Percentiles rank a stretch among this genome's conserved stretches.
Conservation (phyloP, 1,284 basidiomycete genomes). For the Gymnopus androsaceus region DNA sequence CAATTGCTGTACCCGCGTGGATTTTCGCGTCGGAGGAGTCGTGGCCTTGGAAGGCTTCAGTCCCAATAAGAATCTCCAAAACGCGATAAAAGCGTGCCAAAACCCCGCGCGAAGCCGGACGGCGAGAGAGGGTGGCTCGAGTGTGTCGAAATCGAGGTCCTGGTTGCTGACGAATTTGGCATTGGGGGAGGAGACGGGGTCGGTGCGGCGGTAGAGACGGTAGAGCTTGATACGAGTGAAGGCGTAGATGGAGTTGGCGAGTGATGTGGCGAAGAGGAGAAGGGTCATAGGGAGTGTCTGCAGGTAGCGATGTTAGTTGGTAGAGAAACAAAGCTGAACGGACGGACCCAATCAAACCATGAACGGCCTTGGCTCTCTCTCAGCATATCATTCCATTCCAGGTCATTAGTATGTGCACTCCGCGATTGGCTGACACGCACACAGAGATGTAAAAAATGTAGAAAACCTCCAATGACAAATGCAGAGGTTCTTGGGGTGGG, state of each 20-base stretch:
- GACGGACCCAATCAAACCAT: conserved; percentile 80
- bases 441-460: conserved; percentile 69
- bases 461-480: conserved; percentile 58
- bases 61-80: conserved; percentile 69
- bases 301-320: no score
- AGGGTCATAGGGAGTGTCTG: conserved; percentile 64
- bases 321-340: not conserved
- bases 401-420: conserved; percentile 60
- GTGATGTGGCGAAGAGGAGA: conserved; percentile 50
- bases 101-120: conserved; percentile 38
- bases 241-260: conserved; percentile 62
- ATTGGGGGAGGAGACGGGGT: conserved; percentile 69
- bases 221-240: conserved; percentile 69
- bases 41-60: conserved; percentile 52
- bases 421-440: conserved; percentile 61
- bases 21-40: conserved; percentile 41
- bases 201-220: conserved; percentile 58
- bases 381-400: conserved; percentile 78
- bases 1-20: conserved; percentile 64
- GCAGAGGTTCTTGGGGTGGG: conserved; percentile 67
- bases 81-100: conserved; percentile 54
- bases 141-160: conserved; percentile 43
- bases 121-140: conserved; percentile 38
- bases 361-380: conserved; percentile 59
- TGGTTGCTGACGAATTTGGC: conserved; percentile 62